Base-by-base conservation (phyloP, 257 asterid genomes). In the Solanum appendiculatum region DNA sequence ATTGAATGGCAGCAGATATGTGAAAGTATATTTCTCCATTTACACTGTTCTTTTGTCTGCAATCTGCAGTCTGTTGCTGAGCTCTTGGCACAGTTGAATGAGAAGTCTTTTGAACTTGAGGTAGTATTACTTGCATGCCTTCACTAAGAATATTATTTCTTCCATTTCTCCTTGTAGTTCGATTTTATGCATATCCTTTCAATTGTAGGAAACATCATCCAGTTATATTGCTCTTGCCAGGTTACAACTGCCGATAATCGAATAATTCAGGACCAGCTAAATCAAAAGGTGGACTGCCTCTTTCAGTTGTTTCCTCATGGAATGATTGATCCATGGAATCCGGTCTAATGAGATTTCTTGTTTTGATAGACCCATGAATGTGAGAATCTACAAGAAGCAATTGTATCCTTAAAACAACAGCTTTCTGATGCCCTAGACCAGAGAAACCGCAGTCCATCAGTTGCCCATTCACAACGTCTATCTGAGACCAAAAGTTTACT, bases 41-140 rank as follows among this genome's bases (percentile, higher is more conserved):
- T 83, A 12, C 91, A 89, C 72, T 89, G 39, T 73, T 90, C 72
- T n/a, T 44, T 36, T 48, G 66, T 86, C 73, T 90, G 87, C 2
- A 58, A 69, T 85, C 86, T 91, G 93, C 98, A 97, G 99, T 80
- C 93, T 39, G 88, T 93, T 84, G 89, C 95, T 88, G 98, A 96
- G 91, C 91, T 97, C 36, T 69, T 91, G 93, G 96, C 91, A 42
- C 99, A 95, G 89, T 90, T 97, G 88, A 92, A 96, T 91, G 98
- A 96, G 94, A 96, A 96, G 90, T 92, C 99, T 75, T 93, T 97
- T 92, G 99, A 97, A 89, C 99, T 97, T 89, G 99, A 96, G 99
- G 99, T 96, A 93, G 91, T 54, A 82, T 85, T 82, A 84, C 82
- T 89, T 75, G 63, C 83, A 77, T 87, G 34, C 87, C 82, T 80